Percentiles rank a stretch among this genome's conserved stretches.
Conservation (phyloP, 768 basidiomycete genomes). For the Cubamyces sp. region DNA sequence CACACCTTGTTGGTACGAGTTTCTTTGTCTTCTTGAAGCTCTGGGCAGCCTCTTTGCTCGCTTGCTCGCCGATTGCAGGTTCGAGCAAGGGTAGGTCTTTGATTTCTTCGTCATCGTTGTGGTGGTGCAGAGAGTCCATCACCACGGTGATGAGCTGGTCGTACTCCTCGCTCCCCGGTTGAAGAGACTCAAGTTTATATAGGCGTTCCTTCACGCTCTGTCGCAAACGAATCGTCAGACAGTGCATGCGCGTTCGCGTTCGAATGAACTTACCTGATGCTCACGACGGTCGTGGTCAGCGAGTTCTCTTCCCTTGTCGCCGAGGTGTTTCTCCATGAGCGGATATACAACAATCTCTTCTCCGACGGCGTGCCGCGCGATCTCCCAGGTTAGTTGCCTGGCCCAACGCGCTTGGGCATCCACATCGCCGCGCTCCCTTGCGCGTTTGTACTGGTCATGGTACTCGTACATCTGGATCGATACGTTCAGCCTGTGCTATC, state of each 20-base stretch:
- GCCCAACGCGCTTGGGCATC: constrained; percentile 58
- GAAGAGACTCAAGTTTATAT: constrained; percentile 50
- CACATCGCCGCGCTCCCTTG: constrained; percentile 40
- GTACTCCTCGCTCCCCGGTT: constrained; percentile 48
- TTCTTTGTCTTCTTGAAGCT: constrained; percentile 61
- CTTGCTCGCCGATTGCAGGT: constrained; percentile 47
- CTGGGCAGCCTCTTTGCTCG: constrained; percentile 48
- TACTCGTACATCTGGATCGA: constrained; percentile 56
- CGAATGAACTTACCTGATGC: constrained; percentile 47
- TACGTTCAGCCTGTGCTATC: background rate
- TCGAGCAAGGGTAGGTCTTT: constrained; percentile 61
- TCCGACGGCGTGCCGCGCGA: constrained; percentile 62
- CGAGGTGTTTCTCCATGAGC: constrained; percentile 60
- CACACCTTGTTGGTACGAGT: constrained; percentile 63
- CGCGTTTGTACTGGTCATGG: constrained; percentile 51
- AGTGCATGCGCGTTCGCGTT: background rate
- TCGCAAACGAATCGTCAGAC: background rate
- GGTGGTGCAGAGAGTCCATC: constrained; percentile 52
- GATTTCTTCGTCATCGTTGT: constrained; percentile 61
- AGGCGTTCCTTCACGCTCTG: constrained; percentile 43
- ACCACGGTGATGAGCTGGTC: constrained; percentile 45
- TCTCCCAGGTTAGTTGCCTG: constrained; percentile 60
- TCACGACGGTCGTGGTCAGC: constrained; percentile 60
- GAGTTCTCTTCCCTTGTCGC: constrained; percentile 50
- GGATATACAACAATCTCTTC: constrained; percentile 71